Percentiles rank a stretch among this genome's conserved stretches.
These are phyloP conservation scores for Taxawa tesnikishii DNA, from an alignment of 2,329 filamentous ascomycete species.

Conservation along the genomic window DNA sequence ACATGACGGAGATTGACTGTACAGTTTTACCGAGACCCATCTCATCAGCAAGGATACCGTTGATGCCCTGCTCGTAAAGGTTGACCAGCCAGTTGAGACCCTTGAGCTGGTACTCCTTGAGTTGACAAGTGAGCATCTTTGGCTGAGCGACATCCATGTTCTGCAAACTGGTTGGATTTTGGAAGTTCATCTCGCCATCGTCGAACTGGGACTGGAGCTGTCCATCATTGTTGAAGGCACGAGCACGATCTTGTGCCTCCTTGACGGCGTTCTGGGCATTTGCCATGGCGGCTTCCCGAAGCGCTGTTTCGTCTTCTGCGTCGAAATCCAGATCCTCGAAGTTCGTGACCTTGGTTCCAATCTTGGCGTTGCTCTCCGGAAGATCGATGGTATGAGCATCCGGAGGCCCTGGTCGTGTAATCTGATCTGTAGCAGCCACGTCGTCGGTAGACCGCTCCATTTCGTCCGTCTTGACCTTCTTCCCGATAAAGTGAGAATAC, in stretches of 20 bases:
- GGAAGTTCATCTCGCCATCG: conserved; percentile 98
- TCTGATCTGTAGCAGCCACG: conserved; percentile 45
- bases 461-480: conserved; percentile 97
- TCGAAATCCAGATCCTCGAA: conserved; percentile 96
- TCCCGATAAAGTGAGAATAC: conserved; percentile 98
- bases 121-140: conserved; percentile 79
- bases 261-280: conserved; percentile 95
- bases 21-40: conserved; percentile 99
- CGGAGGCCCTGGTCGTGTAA: conserved; percentile 23
- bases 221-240: conserved; percentile 73
- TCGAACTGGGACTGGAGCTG: conserved; percentile 62
- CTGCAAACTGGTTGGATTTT: conserved; percentile 90
- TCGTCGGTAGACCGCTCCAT: conserved; percentile 84
- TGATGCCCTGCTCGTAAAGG: conserved; percentile 98
- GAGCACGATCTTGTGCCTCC: conserved; percentile 83
- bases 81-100: conserved; percentile 99
- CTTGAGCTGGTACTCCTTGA: conserved; percentile 98
- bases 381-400: conserved; percentile 34
- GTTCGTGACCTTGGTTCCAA: conserved; percentile 67
- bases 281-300: conserved; percentile 77
- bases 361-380: conserved; percentile 33
- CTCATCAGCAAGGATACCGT: conserved; percentile 94
- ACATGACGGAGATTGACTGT: conserved; percentile 98
- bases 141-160: conserved; percentile 92
- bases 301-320: conserved; percentile 73